phyloP scores from a whole-genome alignment of 306 rosid species.

The Sicyos baderoa region DNA sequence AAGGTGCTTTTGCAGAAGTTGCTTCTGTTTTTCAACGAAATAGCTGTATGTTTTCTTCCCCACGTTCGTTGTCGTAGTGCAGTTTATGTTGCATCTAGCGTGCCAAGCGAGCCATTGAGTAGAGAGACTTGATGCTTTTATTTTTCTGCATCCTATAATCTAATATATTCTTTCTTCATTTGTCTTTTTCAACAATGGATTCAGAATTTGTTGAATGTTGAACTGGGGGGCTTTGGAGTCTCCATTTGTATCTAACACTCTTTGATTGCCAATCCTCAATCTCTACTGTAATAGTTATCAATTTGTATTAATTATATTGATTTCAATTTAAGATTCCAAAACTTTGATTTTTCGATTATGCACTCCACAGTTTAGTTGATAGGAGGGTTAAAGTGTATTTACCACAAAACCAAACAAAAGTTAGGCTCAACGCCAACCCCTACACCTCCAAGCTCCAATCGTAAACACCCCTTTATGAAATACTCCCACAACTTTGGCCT shows the following conservation, averaged over 20 bases:
- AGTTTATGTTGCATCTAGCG: constrained; percentile 14
- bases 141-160: constrained; percentile 13
- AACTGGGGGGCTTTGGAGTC: constrained; percentile 6
- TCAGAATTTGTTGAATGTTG: constrained; percentile 14
- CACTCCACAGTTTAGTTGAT: too few species aligned
- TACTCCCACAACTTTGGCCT: too few species aligned
- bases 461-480: too few species aligned
- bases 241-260: constrained; percentile 17
- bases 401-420: too few species aligned
- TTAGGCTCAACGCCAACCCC: too few species aligned
- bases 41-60: constrained; percentile 18
- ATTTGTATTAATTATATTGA: constrained; percentile 10
- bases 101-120: constrained; percentile 15
- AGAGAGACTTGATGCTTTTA: constrained; percentile 11
- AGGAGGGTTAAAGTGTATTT: too few species aligned
- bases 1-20: constrained; percentile 19
- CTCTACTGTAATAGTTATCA: constrained; percentile 13
- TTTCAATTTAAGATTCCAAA: neutral
- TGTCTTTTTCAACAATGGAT: constrained; percentile 10
- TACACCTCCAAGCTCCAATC: too few species aligned
- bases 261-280: constrained; percentile 14
- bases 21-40: constrained; percentile 4
- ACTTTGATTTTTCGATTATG: too few species aligned
- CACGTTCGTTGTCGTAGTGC: constrained; percentile 14
- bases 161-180: constrained; percentile 15